Base-by-base conservation (phyloP, 108 stramenopile species). In the Cyclotella atomus region DNA sequence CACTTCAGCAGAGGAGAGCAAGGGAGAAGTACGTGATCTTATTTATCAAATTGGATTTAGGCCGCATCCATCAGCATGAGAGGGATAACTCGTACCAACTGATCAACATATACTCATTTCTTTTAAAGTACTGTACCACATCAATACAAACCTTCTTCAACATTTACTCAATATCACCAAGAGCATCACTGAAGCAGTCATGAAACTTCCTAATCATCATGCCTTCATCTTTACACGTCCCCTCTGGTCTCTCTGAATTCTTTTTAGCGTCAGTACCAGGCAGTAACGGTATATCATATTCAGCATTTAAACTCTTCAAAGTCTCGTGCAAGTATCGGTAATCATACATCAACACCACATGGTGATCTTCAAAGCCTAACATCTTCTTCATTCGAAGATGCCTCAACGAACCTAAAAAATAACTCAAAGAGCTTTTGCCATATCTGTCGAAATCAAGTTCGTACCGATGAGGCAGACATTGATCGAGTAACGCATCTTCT, bases 11-110 rank as follows among this genome's bases (percentile, higher is more conserved):
- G 20, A 8, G n/a, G 56, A 30, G 10, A 30, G 6, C 1, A 32
- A 32, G 60, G 49, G 21, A n/a, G 41, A 62, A 20, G 60, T 44
- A 1, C 49, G 25, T 27, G 71, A 72, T 62, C 44, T 72, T 10
- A 72, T 72, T 52, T 72, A 53, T 72, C 60, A 59, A 53, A 57
- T 72, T 52, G 71, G 71, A 10, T 33, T 72, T 36, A 30, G 71
- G n/a, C 49, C 59, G 0, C 71, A 72, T 53, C 65, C 55, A 21
- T 76, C 75, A 25, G 36, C 1, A 21, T 62, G 34, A 62, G n/a
- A n/a, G n/a, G n/a, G n/a, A n/a, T n/a, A n/a, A n/a, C n/a, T n/a
- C n/a, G n/a, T n/a, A n/a, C n/a, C n/a, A n/a, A n/a, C n/a, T n/a
- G n/a, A n/a, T n/a, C n/a, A n/a, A n/a, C n/a, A n/a, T n/a, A n/a